Conservation (phyloP, 169 alveolate species). For the Plasmodium cynomolgi region DNA sequence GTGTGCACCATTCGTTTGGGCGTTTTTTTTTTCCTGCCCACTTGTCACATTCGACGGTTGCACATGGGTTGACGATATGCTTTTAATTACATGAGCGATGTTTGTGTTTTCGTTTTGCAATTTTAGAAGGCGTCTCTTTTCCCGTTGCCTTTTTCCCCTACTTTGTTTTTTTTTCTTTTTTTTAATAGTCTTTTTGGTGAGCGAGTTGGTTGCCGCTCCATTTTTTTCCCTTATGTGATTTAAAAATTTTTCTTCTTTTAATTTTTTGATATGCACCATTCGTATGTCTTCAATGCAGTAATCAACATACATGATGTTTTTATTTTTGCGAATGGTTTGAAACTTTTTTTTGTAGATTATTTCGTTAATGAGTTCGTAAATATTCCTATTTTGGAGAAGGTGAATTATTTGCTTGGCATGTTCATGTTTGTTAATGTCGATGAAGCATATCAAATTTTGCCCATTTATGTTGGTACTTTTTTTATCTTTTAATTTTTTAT, state of each 20-base stretch:
- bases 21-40: background rate
- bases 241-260: slow-evolving; percentile 68
- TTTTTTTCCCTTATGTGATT: slow-evolving; percentile 50
- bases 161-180: slow-evolving; percentile 46
- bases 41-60: background rate
- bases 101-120: slow-evolving; percentile 33
- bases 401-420: slow-evolving; percentile 42
- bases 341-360: slow-evolving; percentile 50
- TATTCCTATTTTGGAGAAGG: slow-evolving; percentile 61
- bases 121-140: slow-evolving; percentile 66
- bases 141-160: slow-evolving; percentile 73
- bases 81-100: slow-evolving; percentile 11
- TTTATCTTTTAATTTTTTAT: background rate
- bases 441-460: slow-evolving; percentile 51
- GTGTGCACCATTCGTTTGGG: background rate
- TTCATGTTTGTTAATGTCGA: slow-evolving; percentile 68
- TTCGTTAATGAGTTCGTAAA: slow-evolving; percentile 38
- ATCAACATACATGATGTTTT: slow-evolving; percentile 66
- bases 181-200: slow-evolving; percentile 8
- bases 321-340: slow-evolving; percentile 39
- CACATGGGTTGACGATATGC: background rate
- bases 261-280: slow-evolving; percentile 70
- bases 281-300: slow-evolving; percentile 73
- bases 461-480: background rate
- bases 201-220: background rate